phyloP scores from a whole-genome alignment of 768 basidiomycete genomes.

The Strobilomyces dryophilus region DNA sequence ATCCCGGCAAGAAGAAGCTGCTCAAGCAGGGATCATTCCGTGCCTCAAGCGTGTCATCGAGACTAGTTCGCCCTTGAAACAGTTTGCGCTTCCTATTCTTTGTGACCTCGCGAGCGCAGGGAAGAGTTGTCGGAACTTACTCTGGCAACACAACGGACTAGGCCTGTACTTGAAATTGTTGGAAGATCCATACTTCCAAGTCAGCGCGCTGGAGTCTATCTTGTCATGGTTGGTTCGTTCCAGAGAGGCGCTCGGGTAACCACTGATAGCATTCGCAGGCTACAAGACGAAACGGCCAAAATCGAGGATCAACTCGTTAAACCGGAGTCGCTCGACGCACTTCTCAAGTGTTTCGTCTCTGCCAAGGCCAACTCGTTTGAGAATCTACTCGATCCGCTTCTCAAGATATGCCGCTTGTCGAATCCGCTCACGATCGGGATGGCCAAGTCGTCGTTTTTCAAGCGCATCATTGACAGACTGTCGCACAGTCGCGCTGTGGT shows the following conservation, averaged over 20 bases:
- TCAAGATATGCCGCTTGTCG: slow-evolving; percentile 87
- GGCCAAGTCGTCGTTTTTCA: slow-evolving; percentile 80
- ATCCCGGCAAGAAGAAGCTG: slow-evolving; percentile 93
- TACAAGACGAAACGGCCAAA: slow-evolving; percentile 91
- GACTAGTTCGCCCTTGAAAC: slow-evolving; percentile 87
- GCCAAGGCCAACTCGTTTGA: slow-evolving; percentile 91
- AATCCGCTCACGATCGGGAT: slow-evolving; percentile 68
- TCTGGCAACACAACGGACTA: slow-evolving; percentile 96
- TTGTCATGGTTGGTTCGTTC: slow-evolving; percentile 67
- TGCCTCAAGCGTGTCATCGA: slow-evolving; percentile 86
- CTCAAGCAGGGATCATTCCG: slow-evolving; percentile 92
- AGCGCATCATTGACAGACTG: slow-evolving; percentile 80
- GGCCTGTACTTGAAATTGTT: slow-evolving; percentile 72
- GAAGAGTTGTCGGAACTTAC: slow-evolving; percentile 81
- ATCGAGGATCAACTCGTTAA: slow-evolving; percentile 88
- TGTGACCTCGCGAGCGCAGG: slow-evolving; percentile 96
- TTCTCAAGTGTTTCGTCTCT: slow-evolving; percentile 76
- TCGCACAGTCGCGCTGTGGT: slow-evolving; percentile 76
- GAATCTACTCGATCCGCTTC: slow-evolving; percentile 85
- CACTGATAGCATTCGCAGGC: slow-evolving; percentile 43
- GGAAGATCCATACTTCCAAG: slow-evolving; percentile 87
- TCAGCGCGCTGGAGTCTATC: slow-evolving; percentile 87
- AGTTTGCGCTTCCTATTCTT: slow-evolving; percentile 94
- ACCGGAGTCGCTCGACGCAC: slow-evolving; percentile 54
- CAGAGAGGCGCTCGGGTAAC: background rate